Evolutionary conservation across 352 stramenopile species (phyloP), one percentile per base, ranked within the genome.

Genomic region (Pythium dissotocum): DNA sequence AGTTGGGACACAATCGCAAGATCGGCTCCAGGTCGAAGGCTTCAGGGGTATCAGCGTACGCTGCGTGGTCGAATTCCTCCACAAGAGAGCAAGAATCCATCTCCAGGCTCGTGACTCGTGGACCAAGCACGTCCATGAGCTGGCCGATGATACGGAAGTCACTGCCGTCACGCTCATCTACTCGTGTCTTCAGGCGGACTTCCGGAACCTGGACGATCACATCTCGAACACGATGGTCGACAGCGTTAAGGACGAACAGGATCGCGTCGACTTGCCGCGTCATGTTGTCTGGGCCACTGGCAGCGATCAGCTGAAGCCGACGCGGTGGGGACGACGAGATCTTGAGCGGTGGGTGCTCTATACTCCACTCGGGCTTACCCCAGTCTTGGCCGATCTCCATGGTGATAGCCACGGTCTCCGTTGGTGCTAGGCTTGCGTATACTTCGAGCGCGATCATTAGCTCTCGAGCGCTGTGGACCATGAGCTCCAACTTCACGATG

Each of bases 41-140:
- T 4, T 61, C 51, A 8, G 61, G 61, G 1, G 24, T 8, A 2
- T 42, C 52, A 0, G 30, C n/a, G 16, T 62, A 56, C 21, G 35
- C 56, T 2, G 40, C 30, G 13, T 51, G 38, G 28, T 67, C 44
- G 40, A 51, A 67, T 24, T 57, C 53, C 16, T 67, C 52, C 2
- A 44, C 33, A 0, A 26, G 40, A 0, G 35, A 42, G 10, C 36
- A 67, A 28, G 61, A 67, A 16, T 61, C n/a, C 26, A 46, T 62
- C 4, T 61, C n/a, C 2, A 67, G 51, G 6, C 46, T 32, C 18
- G 35, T 62, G 4, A 61, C 12, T 4, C 24, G 53, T 6, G 18
- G n/a, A 1, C 38, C 52, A 6, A 67, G 7, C 1, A 44, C 30
- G 9, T 8, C 14, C 1, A 67, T 38, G 18, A 67, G 61, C 28